A percentile compares a stretch with the other conserved stretches of the same genome.
Evolutionary conservation across 208 protist genomes (phyloP).

Genomic region (Borovskyia barvae): DNA sequence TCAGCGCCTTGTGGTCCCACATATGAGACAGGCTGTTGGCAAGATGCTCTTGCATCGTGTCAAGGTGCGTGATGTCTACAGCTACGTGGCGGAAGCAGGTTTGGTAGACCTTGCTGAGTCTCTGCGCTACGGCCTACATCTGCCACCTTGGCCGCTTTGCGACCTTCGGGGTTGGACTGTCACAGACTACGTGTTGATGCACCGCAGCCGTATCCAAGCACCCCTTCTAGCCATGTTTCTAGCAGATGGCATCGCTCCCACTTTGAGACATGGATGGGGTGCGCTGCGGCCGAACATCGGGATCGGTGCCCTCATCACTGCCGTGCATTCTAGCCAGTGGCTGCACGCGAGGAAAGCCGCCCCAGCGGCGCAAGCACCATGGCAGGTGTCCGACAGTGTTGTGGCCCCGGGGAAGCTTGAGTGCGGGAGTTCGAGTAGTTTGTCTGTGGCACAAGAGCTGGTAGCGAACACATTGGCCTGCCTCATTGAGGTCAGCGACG

Average conservation of each 20-base stretch:
- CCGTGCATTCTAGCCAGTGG: slow-evolving; percentile 28
- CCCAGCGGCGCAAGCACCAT: not conserved
- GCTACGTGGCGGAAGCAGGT: slow-evolving; percentile 57
- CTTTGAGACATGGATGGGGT: slow-evolving; percentile 32
- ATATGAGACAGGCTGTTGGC: slow-evolving; percentile 10
- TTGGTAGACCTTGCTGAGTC: slow-evolving; percentile 35
- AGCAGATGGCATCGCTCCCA: slow-evolving; percentile 38
- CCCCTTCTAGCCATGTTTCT: slow-evolving; percentile 38
- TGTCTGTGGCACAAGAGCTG: slow-evolving; percentile 10
- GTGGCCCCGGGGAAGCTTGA: too few species aligned
- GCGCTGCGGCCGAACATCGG: slow-evolving; percentile 6
- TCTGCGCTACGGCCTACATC: slow-evolving; percentile 40
- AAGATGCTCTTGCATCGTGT: slow-evolving; percentile 48
- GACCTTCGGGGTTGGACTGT: slow-evolving; percentile 70
- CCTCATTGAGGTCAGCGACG: slow-evolving; percentile 1
- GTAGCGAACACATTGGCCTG: slow-evolving; percentile 6
- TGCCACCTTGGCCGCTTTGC: slow-evolving; percentile 53
- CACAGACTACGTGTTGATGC: slow-evolving; percentile 57
- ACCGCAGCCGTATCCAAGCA: slow-evolving; percentile 4
- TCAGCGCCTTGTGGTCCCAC: slow-evolving; percentile 42
- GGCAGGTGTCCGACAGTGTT: not conserved
- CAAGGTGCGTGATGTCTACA: slow-evolving; percentile 67
- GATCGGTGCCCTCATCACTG: slow-evolving; percentile 21
- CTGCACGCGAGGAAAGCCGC: not conserved
- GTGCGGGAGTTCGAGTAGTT: too few species aligned